Evolutionary conservation across 805 yeast genomes (phyloP).

Genomic region (Debaryomyces prosopidis): DNA sequence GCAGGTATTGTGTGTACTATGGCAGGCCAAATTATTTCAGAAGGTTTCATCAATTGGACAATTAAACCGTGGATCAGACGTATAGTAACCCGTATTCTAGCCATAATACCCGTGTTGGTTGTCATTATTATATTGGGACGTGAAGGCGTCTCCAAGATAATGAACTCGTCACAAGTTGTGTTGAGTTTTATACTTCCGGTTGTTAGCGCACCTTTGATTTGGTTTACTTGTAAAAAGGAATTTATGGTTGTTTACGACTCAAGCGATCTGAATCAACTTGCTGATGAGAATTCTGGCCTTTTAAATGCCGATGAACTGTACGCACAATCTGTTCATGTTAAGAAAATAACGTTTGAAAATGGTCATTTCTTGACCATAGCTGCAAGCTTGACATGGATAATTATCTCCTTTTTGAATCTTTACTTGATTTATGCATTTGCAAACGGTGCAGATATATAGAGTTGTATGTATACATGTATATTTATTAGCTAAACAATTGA

Average conservation of each 20-base stretch:
- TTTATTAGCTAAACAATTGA: constrained; percentile 1
- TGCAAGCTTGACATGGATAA: constrained; percentile 40
- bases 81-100: constrained; percentile 40
- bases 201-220: constrained; percentile 47
- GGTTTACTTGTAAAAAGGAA: constrained; percentile 40
- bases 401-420: constrained; percentile 39
- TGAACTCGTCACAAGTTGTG: constrained; percentile 47
- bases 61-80: constrained; percentile 45
- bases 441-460: constrained; percentile 40
- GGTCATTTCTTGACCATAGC: constrained; percentile 32
- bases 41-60: constrained; percentile 48
- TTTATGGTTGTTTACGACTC: constrained; percentile 40
- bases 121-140: constrained; percentile 40
- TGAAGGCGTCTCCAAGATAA: constrained; percentile 45
- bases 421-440: constrained; percentile 43
- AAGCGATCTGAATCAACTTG: constrained; percentile 5
- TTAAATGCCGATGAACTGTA: constrained; percentile 5
- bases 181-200: constrained; percentile 45
- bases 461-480: not conserved
- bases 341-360: constrained; percentile 38
- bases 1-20: constrained; percentile 51
- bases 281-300: constrained; percentile 14
- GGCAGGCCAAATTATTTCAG: constrained; percentile 49
- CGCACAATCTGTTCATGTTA: constrained; percentile 10
- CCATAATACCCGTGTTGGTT: constrained; percentile 41